Evolutionary conservation across 2,329 filamentous ascomycete genomes (phyloP).

Genomic region (Pseudogymnoascus sp.): DNA sequence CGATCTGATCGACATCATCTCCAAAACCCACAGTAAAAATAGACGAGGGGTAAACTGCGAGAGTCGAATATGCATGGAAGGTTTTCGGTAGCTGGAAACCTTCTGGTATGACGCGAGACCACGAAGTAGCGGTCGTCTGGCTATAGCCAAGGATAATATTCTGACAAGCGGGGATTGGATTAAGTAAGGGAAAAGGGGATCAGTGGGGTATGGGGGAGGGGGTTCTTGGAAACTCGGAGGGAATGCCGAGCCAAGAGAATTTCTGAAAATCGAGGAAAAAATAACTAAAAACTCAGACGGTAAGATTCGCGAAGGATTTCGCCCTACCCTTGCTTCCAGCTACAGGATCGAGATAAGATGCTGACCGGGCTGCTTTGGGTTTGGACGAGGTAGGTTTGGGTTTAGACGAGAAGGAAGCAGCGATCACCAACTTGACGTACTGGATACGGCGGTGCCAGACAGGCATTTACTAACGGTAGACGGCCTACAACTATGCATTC

Average conservation of each 20-base stretch:
- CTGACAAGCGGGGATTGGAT: background rate
- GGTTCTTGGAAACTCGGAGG: background rate
- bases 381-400: background rate
- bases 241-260: background rate
- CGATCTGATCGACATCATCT: background rate
- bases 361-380: background rate
- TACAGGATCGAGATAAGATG: background rate
- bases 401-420: background rate
- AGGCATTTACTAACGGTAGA: background rate
- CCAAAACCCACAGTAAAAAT: background rate
- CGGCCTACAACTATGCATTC: too few relatives aligned
- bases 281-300: background rate
- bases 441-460: background rate
- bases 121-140: background rate
- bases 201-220: background rate
- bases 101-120: background rate
- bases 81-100: background rate
- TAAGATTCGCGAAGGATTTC: background rate
- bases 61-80: background rate
- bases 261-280: background rate
- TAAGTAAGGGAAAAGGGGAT: background rate
- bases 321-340: background rate
- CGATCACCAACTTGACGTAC: too few relatives aligned
- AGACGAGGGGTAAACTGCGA: background rate
- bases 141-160: background rate